phyloP scores from a whole-genome alignment of 495 filamentous ascomycete species.

The Aspergillus sclerotiicarbonarius region DNA sequence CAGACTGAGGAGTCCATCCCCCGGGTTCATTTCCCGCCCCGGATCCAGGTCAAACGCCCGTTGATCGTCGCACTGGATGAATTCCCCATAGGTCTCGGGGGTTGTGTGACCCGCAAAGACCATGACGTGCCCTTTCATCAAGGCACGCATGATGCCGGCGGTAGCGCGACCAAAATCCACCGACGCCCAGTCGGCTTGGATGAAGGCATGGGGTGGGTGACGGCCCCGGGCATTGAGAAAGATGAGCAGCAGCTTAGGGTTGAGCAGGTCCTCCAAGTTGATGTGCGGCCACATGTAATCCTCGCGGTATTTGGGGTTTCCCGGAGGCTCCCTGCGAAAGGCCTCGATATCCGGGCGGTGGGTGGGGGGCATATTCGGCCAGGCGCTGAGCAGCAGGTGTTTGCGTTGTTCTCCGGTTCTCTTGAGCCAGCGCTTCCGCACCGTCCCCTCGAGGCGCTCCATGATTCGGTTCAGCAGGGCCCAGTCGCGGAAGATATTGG shows the following conservation, averaged over 20 bases:
- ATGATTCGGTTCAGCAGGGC: too few relatives aligned
- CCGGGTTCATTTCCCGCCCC: slow-evolving; percentile 31
- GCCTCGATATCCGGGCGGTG: too few relatives aligned
- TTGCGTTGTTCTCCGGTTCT: too few relatives aligned
- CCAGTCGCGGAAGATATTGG: too few relatives aligned
- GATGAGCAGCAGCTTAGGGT: slow-evolving; percentile 38
- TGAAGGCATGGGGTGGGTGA: slow-evolving; percentile 41
- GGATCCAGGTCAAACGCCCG: slow-evolving; percentile 30
- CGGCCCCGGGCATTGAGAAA: slow-evolving; percentile 51
- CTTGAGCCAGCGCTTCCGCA: too few relatives aligned
- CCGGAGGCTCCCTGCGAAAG: too few relatives aligned
- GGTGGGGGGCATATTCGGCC: too few relatives aligned
- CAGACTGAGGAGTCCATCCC: slow-evolving; percentile 43
- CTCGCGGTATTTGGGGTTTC: too few relatives aligned
- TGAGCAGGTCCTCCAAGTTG: too few relatives aligned
- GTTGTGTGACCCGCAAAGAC: slow-evolving; percentile 35
- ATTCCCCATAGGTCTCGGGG: slow-evolving; percentile 41
- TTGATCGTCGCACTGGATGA: slow-evolving; percentile 38
- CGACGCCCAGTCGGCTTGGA: slow-evolving; percentile 27
- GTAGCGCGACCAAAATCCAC: slow-evolving; percentile 25
- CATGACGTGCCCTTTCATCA: slow-evolving; percentile 43
- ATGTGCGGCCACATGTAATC: too few relatives aligned
- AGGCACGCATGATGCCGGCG: slow-evolving; percentile 29
- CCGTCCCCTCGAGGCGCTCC: too few relatives aligned
- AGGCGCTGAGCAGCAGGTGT: too few relatives aligned